Percentiles rank a stretch among this genome's conserved stretches.
Evolutionary conservation across 306 rosid genomes (phyloP).

Genomic region (Trifolium pratense): DNA sequence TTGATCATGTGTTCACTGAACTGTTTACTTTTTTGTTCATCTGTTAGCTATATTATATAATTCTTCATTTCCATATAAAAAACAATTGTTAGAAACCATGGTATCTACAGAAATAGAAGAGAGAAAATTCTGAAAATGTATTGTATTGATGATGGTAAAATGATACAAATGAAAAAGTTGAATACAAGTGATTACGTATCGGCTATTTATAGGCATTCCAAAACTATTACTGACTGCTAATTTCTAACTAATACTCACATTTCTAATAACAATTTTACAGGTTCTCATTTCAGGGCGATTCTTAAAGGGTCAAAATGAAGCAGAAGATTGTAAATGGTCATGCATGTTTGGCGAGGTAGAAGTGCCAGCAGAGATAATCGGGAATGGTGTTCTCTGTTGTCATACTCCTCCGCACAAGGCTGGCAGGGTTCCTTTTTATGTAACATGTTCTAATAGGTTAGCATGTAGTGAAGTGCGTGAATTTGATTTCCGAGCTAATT

Average conservation of each 20-base stretch:
- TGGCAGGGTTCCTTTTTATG: conserved; percentile 84
- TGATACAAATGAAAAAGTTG: neutral
- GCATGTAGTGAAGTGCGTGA: conserved; percentile 94
- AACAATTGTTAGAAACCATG: neutral
- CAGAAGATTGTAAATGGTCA: conserved; percentile 70
- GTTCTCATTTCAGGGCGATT: conserved; percentile 79
- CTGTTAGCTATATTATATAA: conserved; percentile 21
- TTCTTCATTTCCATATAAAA: conserved; percentile 17
- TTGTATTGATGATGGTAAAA: neutral
- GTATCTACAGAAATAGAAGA: neutral
- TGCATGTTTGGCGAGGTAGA: conserved; percentile 95
- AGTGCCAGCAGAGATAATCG: conserved; percentile 73
- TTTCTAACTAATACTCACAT: neutral
- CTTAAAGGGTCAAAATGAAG: conserved; percentile 60
- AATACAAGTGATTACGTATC: neutral
- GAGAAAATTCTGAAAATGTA: neutral
- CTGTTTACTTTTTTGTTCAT: conserved; percentile 26
- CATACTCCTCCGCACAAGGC: conserved; percentile 74
- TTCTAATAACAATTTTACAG: conserved; percentile 41
- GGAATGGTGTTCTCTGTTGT: conserved; percentile 77
- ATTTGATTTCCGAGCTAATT: conserved; percentile 65
- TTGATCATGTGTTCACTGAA: conserved; percentile 28
- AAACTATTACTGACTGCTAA: neutral
- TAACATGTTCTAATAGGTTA: conserved; percentile 84
- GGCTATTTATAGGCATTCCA: neutral